Conservation (phyloP, 225 moss, liverwort and hornwort genomes). For the Sphagnum tenellum region DNA sequence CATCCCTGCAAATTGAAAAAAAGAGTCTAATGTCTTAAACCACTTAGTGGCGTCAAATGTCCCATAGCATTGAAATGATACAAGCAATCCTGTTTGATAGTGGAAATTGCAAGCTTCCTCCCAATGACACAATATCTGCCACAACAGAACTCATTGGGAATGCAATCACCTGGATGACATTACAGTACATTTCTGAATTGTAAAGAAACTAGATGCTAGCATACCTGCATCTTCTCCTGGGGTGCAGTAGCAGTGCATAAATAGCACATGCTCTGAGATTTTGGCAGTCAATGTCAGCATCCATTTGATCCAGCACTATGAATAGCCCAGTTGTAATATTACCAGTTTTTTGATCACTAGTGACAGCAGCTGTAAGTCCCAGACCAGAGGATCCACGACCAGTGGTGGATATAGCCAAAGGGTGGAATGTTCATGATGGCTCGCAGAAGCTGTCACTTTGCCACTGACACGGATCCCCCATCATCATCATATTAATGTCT, state of each 20-base stretch:
- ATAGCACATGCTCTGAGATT: conserved; percentile 75
- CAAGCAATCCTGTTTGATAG: too few relatives aligned
- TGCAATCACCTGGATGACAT: too few relatives aligned
- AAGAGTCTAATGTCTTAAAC: too few relatives aligned
- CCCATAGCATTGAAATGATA: too few relatives aligned
- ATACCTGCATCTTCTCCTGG: conserved; percentile 83
- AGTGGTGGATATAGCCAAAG: conserved; percentile 72
- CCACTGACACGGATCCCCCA: conserved; percentile 72
- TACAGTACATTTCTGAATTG: too few relatives aligned
- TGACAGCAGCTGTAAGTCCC: conserved; percentile 81
- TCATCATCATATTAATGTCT: conserved; percentile 89
- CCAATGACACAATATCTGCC: too few relatives aligned
- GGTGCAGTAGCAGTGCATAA: conserved; percentile 80
- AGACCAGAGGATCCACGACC: conserved; percentile 81
- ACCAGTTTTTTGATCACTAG: conserved; percentile 82
- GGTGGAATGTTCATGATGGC: conserved; percentile 76
- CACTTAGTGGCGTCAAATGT: too few relatives aligned
- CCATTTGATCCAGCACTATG: conserved; percentile 87
- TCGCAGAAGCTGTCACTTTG: conserved; percentile 75
- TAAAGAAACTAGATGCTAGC: background rate
- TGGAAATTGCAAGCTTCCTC: too few relatives aligned
- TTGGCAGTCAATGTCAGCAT: conserved; percentile 66
- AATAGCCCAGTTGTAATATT: conserved; percentile 15
- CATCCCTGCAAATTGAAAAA: conserved; percentile 26
- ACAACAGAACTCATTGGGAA: too few relatives aligned